phyloP scores from a whole-genome alignment of 371 early-diverging fungal genomes.

The Mortierella sp. region DNA sequence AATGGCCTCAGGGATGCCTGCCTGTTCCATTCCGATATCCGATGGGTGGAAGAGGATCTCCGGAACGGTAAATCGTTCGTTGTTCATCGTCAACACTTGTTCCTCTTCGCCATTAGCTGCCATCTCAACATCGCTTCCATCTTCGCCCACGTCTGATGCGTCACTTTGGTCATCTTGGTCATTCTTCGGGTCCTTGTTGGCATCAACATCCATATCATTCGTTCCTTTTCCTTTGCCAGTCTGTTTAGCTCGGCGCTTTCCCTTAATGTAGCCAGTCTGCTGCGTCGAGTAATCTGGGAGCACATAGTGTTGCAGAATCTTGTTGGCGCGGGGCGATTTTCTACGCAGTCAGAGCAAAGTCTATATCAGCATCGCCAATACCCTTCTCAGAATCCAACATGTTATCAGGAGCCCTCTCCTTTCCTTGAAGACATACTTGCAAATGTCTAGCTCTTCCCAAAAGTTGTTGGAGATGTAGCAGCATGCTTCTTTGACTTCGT shows the following conservation, averaged over 20 bases:
- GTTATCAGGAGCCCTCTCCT: too few relatives aligned
- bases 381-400: too few relatives aligned
- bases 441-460: conserved; percentile 69
- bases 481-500: conserved; percentile 84
- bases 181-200: conserved; percentile 23
- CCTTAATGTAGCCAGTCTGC: conserved; percentile 70
- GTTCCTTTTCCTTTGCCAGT: conserved; percentile 6
- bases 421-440: conserved; percentile 58
- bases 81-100: conserved; percentile 80
- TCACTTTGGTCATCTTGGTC: conserved; percentile 29
- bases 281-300: conserved; percentile 79
- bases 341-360: conserved; percentile 15
- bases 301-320: conserved; percentile 78
- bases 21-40: conserved; percentile 87
- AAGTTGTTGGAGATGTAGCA: conserved; percentile 82
- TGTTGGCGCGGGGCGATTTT: conserved; percentile 57
- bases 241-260: conserved; percentile 8
- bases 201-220: conserved; percentile 6
- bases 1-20: conserved; percentile 84
- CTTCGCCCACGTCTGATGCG: conserved; percentile 25
- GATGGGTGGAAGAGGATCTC: conserved; percentile 86
- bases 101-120: conserved; percentile 49
- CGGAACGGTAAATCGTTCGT: conserved; percentile 88
- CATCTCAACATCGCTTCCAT: conserved; percentile 30
- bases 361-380: not conserved